These are phyloP conservation scores for Pseudocercospora vitis DNA, from an alignment of 2,329 filamentous ascomycete species.

Conservation along the genomic window DNA sequence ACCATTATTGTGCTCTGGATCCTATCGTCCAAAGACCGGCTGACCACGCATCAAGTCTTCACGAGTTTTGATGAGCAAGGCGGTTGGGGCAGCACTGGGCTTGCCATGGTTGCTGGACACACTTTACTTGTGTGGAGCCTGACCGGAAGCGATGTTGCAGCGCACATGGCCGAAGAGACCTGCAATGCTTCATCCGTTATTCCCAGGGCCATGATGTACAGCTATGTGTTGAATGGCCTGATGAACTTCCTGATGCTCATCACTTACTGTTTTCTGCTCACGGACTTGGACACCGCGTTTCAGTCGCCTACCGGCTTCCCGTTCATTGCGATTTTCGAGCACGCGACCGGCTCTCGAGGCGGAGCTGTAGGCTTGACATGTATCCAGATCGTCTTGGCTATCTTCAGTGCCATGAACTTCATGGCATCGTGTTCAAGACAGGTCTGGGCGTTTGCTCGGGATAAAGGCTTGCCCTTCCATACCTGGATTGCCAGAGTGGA, in stretches of 20 bases:
- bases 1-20: slow-evolving; percentile 51
- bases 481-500: slow-evolving; percentile 3
- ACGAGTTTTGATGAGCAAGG: slow-evolving; percentile 26
- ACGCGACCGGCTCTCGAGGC: slow-evolving; percentile 33
- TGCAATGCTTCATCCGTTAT: slow-evolving; percentile 11
- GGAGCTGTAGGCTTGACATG: slow-evolving; percentile 37
- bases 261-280: slow-evolving; percentile 39
- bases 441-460: slow-evolving; percentile 40
- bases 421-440: slow-evolving; percentile 39
- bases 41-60: slow-evolving; percentile 27
- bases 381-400: slow-evolving; percentile 36
- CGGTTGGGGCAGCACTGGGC: slow-evolving; percentile 11
- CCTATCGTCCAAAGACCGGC: slow-evolving; percentile 26
- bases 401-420: slow-evolving; percentile 35
- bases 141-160: slow-evolving; percentile 13
- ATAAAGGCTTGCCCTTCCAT: slow-evolving; percentile 35
- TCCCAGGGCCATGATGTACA: slow-evolving; percentile 13
- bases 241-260: slow-evolving; percentile 18
- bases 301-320: slow-evolving; percentile 31
- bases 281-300: slow-evolving; percentile 26
- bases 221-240: slow-evolving; percentile 12
- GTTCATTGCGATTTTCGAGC: slow-evolving; percentile 39
- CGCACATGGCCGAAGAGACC: slow-evolving; percentile 21
- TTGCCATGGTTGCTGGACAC: slow-evolving; percentile 12
- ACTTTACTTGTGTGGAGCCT: slow-evolving; percentile 3